Base-by-base conservation (phyloP, 2,329 filamentous ascomycete species). In the Verticillium albo-atrum region DNA sequence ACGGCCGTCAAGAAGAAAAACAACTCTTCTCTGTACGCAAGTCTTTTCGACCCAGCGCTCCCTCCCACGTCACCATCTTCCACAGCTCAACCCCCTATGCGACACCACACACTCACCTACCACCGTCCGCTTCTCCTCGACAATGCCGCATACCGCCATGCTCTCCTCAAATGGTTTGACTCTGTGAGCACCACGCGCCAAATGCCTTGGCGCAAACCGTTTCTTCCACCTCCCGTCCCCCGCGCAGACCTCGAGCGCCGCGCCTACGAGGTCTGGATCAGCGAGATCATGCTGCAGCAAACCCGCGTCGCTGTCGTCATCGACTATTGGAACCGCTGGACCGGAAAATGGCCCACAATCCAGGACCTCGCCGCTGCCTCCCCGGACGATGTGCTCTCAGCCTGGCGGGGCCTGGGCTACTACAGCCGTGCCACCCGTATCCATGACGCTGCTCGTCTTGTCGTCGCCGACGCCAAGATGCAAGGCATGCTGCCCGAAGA, bases 271-370 rank as follows among this genome's bases (percentile, higher is more conserved):
- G 85, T 88, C 54, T 88, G 85, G 83, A 86, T 88, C 67, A 85
- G 81, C 66, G 85, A 88, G 72, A 82, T 87, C 64, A 88, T 88
- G 85, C 77, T 88, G 12, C 85, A 88, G 69, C 85, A 88, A 71
- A 88, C 85, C 2, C 82, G 85, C 28, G 85, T 88, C 4, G 78
- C 82, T 2, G 81, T 80, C 6, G 85, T 87, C 1, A 81, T 87
- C 23, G 82, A 81, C 55, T 88, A 88, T 68, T 88, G 85, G 82
- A 83, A 81, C 30, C 76, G 75, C 1, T 88, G 85, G 85, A 85
- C 85, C 75, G 75, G 70, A 1, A 78, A 79, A 59, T 88, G 85
- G 84, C 84, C 84, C 1, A 84, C 82, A 0, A 79, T 88, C 3
- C 75, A 77, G 1, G 79, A 82, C 25, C 77, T 88, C 6, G 84